Evolutionary conservation across 1,139 yeast species (phyloP).

Genomic region (Yamadazyma epiphylla): DNA sequence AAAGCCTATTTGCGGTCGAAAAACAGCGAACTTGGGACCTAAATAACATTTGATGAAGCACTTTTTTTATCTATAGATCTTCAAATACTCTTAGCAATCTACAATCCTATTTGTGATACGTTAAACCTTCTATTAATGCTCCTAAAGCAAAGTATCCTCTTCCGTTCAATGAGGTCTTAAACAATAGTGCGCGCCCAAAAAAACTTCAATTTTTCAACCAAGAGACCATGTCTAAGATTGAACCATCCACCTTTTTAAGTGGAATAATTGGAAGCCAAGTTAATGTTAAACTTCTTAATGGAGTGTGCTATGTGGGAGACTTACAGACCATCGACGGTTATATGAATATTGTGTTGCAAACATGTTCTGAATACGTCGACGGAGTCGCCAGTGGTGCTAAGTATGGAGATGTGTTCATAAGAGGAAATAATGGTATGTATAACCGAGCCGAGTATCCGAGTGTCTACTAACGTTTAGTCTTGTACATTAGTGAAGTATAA

Average conservation of each 20-base stretch:
- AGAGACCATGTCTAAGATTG: constrained; percentile 23
- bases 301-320: constrained; percentile 71
- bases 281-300: constrained; percentile 79
- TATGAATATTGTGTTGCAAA: constrained; percentile 88
- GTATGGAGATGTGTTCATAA: constrained; percentile 85
- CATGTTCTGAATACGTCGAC: constrained; percentile 64
- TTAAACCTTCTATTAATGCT: too few species aligned
- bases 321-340: constrained; percentile 93
- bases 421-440: constrained; percentile 87
- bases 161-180: too few species aligned
- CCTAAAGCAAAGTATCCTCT: too few species aligned
- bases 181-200: too few species aligned
- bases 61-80: too few species aligned
- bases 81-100: too few species aligned
- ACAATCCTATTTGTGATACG: too few species aligned
- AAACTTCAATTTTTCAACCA: too few species aligned
- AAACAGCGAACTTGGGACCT: too few species aligned
- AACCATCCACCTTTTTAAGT: constrained; percentile 76
- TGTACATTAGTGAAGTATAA: constrained; percentile 44
- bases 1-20: not conserved
- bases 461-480: constrained; percentile 35
- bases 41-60: too few species aligned
- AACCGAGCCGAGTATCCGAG: not conserved
- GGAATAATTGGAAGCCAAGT: constrained; percentile 79
- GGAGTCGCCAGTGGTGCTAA: constrained; percentile 50